Conservation (phyloP, 306 rosid genomes). For the Astragalus glycyphyllos region DNA sequence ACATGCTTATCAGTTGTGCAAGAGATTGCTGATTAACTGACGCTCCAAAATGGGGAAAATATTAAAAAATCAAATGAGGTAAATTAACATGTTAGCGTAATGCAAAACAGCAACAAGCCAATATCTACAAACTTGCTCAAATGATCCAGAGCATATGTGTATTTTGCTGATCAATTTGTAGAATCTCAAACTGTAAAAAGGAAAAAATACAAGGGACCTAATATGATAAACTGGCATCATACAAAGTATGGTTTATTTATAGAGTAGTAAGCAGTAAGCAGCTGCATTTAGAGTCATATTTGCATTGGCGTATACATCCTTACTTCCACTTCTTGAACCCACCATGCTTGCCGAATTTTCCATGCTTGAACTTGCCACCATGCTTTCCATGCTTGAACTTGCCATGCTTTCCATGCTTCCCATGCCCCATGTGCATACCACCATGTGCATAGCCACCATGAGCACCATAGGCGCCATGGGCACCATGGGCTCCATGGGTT, state of each 20-base stretch:
- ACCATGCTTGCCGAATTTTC: slow-evolving; percentile 53
- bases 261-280: slow-evolving; percentile 37
- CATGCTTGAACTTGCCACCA: slow-evolving; percentile 46
- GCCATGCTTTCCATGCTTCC: slow-evolving; percentile 45
- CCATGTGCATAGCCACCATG: slow-evolving; percentile 35
- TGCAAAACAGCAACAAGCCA: no score
- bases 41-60: neutral
- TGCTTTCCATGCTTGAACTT: slow-evolving; percentile 43
- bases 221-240: slow-evolving; percentile 25
- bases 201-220: slow-evolving; percentile 3
- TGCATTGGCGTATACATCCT: slow-evolving; percentile 15
- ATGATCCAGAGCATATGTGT: no score
- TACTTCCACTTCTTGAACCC: slow-evolving; percentile 60
- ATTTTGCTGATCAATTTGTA: no score
- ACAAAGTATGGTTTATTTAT: slow-evolving; percentile 49
- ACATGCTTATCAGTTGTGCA: no score
- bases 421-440: slow-evolving; percentile 37
- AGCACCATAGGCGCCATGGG: slow-evolving; percentile 11
- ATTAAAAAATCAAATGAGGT: slow-evolving; percentile 1
- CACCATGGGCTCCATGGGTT: slow-evolving; percentile 23
- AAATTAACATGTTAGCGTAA: neutral
- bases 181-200: no score
- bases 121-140: no score
- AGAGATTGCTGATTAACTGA: neutral
- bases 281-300: slow-evolving; percentile 12